Evolutionary conservation across 805 yeast species (phyloP).

Genomic region (Lipomyces anomalus): DNA sequence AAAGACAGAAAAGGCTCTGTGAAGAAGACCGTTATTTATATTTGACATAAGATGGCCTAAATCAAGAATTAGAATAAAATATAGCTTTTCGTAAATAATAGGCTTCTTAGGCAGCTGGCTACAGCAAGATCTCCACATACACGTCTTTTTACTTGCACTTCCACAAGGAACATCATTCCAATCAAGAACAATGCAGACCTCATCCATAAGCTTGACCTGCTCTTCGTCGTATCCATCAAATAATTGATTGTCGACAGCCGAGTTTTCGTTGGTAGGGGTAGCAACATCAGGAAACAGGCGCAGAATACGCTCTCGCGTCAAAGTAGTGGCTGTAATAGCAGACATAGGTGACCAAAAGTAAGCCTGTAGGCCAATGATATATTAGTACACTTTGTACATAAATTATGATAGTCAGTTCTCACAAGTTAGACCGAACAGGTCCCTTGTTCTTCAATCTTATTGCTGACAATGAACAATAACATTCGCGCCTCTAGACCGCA

Average conservation of each 20-base stretch:
- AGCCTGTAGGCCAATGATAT: too few relatives aligned
- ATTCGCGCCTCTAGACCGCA: too few relatives aligned
- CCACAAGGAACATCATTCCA: constrained; percentile 83
- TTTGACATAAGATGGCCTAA: constrained; percentile 61
- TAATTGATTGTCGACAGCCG: constrained; percentile 34
- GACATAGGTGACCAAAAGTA: constrained; percentile 5
- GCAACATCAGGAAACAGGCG: constrained; percentile 60
- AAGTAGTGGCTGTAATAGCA: constrained; percentile 24
- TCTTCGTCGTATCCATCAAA: constrained; percentile 88
- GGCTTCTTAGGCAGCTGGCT: too few relatives aligned
- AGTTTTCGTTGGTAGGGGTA: constrained; percentile 39
- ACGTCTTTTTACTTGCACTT: constrained; percentile 86
- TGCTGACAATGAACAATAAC: too few relatives aligned
- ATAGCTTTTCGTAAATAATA: too few relatives aligned
- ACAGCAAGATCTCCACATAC: too few relatives aligned
- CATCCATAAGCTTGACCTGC: constrained; percentile 93
- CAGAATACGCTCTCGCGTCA: constrained; percentile 48
- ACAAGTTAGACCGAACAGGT: too few relatives aligned
- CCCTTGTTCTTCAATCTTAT: too few relatives aligned
- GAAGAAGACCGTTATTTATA: constrained; percentile 79
- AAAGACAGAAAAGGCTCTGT: constrained; percentile 95
- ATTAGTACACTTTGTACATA: too few relatives aligned
- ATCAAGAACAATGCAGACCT: constrained; percentile 89
- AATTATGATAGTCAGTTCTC: too few relatives aligned
- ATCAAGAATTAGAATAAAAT: not conserved